These are phyloP conservation scores for Rhizopus arrhizus DNA, from an alignment of 371 early-diverging fungal species.

Conservation along the genomic window DNA sequence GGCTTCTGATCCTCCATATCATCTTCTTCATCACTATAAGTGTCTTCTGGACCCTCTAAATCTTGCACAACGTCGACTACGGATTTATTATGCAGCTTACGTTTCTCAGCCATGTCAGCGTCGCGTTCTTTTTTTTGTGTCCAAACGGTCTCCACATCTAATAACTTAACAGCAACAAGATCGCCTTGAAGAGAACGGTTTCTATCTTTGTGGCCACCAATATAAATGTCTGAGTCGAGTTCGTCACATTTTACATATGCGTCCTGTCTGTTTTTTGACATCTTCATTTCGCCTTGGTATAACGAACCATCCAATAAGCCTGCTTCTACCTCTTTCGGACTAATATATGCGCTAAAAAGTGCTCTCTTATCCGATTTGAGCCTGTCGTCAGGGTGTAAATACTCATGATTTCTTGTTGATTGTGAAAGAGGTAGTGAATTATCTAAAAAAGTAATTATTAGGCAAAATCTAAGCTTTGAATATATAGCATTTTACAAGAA, in stretches of 20 bases:
- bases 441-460: too few relatives aligned
- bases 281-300: slow-evolving; percentile 66
- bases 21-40: slow-evolving; percentile 11
- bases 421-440: neutral
- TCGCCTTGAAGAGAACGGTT: slow-evolving; percentile 87
- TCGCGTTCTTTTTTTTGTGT: slow-evolving; percentile 43
- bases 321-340: slow-evolving; percentile 6
- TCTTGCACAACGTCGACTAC: neutral
- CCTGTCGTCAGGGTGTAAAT: slow-evolving; percentile 13
- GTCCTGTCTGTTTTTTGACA: slow-evolving; percentile 74
- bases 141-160: slow-evolving; percentile 61
- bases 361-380: neutral
- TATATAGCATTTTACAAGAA: neutral
- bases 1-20: slow-evolving; percentile 46
- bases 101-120: slow-evolving; percentile 29
- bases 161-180: slow-evolving; percentile 69
- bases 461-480: neutral
- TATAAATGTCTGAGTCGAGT: slow-evolving; percentile 65
- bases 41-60: slow-evolving; percentile 4
- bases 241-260: slow-evolving; percentile 78
- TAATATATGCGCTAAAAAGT: slow-evolving; percentile 5
- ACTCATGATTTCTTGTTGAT: neutral
- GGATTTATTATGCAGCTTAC: slow-evolving; percentile 15
- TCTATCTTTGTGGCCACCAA: slow-evolving; percentile 65
- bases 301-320: slow-evolving; percentile 1